phyloP scores from a whole-genome alignment of 1,139 yeast genomes.

The Yamadazyma dushanensis region DNA sequence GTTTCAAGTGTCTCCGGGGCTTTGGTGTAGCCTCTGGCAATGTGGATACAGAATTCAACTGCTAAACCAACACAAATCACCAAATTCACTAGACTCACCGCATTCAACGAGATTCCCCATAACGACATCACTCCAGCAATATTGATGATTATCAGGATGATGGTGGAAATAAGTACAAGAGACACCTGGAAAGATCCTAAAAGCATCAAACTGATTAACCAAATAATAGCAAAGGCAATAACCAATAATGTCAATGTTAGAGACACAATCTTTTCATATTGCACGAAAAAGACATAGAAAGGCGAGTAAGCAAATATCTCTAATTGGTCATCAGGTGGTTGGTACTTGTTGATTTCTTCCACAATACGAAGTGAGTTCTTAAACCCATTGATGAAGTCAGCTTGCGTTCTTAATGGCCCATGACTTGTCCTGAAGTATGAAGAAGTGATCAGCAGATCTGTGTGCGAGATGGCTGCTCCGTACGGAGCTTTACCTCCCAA shows the following conservation, averaged over 20 bases:
- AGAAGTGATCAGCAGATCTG: slow-evolving; percentile 44
- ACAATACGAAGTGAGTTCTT: slow-evolving; percentile 72
- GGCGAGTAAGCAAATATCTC: slow-evolving; percentile 90
- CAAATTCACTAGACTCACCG: slow-evolving; percentile 84
- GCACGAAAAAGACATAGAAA: slow-evolving; percentile 89
- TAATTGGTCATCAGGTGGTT: slow-evolving; percentile 34
- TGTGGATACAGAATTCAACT: slow-evolving; percentile 89
- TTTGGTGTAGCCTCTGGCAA: slow-evolving; percentile 70
- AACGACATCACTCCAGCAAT: slow-evolving; percentile 80
- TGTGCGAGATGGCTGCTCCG: slow-evolving; percentile 54
- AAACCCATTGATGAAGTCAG: slow-evolving; percentile 81
- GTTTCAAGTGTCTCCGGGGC: slow-evolving; percentile 16
- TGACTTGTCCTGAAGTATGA: slow-evolving; percentile 83
- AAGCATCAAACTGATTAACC: slow-evolving; percentile 53
- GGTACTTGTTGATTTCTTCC: slow-evolving; percentile 47
- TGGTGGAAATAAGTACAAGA: slow-evolving; percentile 54
- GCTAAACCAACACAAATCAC: slow-evolving; percentile 90
- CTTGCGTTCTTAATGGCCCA: slow-evolving; percentile 74
- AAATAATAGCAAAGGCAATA: slow-evolving; percentile 57
- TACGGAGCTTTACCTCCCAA: slow-evolving; percentile 96
- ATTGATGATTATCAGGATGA: slow-evolving; percentile 63
- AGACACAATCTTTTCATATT: slow-evolving; percentile 64
- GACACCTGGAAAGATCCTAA: slow-evolving; percentile 71
- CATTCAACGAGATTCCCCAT: slow-evolving; percentile 79
- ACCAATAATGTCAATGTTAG: slow-evolving; percentile 58